Percentiles rank a stretch among this genome's conserved stretches.
Evolutionary conservation across 768 basidiomycete genomes (phyloP).

Genomic region (Amanita pseudoporphyria): DNA sequence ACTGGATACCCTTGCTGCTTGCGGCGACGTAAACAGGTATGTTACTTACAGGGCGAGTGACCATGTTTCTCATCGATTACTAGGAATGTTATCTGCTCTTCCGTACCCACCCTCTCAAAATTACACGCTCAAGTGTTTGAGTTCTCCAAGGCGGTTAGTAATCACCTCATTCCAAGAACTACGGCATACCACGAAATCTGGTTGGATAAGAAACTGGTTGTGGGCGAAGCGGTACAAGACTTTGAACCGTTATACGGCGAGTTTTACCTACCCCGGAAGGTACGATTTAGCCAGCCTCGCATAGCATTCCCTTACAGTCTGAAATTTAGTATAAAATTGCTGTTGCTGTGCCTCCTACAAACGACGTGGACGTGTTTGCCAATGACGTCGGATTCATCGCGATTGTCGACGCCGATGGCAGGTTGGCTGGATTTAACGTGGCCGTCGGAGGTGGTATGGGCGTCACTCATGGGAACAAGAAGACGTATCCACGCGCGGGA

Average conservation of each 20-base stretch:
- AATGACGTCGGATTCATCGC: constrained; percentile 98
- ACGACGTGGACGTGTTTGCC: constrained; percentile 92
- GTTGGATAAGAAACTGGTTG: constrained; percentile 95
- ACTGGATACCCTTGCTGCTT: constrained; percentile 94
- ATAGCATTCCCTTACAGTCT: constrained; percentile 4
- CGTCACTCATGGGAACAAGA: constrained; percentile 97
- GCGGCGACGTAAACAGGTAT: constrained; percentile 94
- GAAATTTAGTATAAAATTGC: constrained; percentile 88
- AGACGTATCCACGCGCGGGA: constrained; percentile 90
- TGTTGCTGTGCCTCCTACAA: constrained; percentile 91
- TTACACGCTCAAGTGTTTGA: constrained; percentile 77
- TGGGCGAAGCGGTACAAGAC: constrained; percentile 88
- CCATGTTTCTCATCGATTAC: background rate
- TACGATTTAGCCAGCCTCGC: constrained; percentile 19
- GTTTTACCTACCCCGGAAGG: constrained; percentile 94
- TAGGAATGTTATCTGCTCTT: constrained; percentile 87
- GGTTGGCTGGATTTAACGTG: constrained; percentile 90
- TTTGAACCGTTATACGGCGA: constrained; percentile 97
- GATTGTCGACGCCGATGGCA: constrained; percentile 66
- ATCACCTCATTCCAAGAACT: constrained; percentile 82
- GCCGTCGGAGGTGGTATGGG: constrained; percentile 96
- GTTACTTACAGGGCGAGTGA: constrained; percentile 11
- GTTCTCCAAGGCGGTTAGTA: constrained; percentile 78
- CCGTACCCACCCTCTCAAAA: constrained; percentile 83
- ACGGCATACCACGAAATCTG: constrained; percentile 70